Conservation (phyloP, 257 asterid genomes). For the Echium plantagineum region DNA sequence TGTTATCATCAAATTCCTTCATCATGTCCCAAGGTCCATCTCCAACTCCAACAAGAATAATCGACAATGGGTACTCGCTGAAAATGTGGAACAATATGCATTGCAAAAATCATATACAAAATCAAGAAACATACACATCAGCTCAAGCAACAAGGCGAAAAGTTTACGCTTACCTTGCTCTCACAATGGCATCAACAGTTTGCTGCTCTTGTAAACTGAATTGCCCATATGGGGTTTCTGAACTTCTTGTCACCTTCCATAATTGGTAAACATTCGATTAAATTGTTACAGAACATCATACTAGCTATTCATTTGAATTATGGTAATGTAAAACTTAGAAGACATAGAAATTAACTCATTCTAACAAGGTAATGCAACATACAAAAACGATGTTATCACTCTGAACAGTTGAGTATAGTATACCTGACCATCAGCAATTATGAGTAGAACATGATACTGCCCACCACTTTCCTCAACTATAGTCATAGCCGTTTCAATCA, state of each 20-base stretch:
- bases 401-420: background rate
- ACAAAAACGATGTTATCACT: too few relatives aligned
- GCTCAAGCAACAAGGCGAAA: background rate
- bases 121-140: background rate
- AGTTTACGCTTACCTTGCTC: conserved; percentile 65
- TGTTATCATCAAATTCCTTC: conserved; percentile 74
- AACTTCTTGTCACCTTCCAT: conserved; percentile 64
- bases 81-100: conserved; percentile 10
- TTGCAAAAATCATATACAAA: background rate
- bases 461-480: conserved; percentile 77
- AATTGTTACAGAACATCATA: background rate
- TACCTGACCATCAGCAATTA: conserved; percentile 94
- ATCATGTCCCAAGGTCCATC: conserved; percentile 92
- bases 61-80: conserved; percentile 71
- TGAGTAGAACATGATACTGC: conserved; percentile 73
- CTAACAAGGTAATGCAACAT: too few relatives aligned
- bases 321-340: background rate
- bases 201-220: conserved; percentile 71
- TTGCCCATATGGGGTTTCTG: conserved; percentile 48
- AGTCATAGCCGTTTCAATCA: conserved; percentile 72
- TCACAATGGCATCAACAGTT: conserved; percentile 77
- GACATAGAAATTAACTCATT: too few relatives aligned
- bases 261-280: background rate
- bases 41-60: conserved; percentile 71
- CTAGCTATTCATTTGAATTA: background rate